These are phyloP conservation scores for Leccinellum luteum DNA, from an alignment of 768 basidiomycete genomes.

Conservation along the genomic window DNA sequence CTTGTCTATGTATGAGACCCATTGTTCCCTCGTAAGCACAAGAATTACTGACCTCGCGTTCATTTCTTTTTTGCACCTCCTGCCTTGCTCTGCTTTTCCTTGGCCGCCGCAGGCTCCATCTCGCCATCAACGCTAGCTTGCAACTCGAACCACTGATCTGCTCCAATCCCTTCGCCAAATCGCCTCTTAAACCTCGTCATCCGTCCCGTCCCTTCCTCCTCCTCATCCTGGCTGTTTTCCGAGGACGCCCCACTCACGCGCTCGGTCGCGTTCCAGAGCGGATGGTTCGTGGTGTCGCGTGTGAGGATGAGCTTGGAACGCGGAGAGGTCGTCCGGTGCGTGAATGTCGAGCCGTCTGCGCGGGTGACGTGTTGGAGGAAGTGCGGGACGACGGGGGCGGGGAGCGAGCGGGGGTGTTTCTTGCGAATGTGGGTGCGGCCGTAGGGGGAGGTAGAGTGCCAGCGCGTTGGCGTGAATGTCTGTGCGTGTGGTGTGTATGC, in stretches of 20 bases:
- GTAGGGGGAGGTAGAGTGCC: conserved; percentile 72
- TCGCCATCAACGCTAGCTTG: conserved; percentile 27
- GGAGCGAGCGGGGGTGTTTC: conserved; percentile 62
- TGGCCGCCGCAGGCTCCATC: conserved; percentile 25
- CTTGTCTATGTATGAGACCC: conserved; percentile 3
- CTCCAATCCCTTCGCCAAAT: conserved; percentile 55
- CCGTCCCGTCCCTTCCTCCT: conserved; percentile 69
- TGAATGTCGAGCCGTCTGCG: conserved; percentile 86
- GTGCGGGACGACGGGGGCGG: conserved; percentile 81
- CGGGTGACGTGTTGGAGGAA: conserved; percentile 84
- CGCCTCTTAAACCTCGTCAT: conserved; percentile 76
- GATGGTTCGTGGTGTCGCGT: conserved; percentile 86
- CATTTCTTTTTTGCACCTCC: conserved; percentile 20
- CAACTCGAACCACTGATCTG: conserved; percentile 29
- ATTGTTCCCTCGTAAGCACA: neutral
- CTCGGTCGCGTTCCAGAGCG: conserved; percentile 75
- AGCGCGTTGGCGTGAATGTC: conserved; percentile 26
- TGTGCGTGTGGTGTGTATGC: conserved; percentile 10
- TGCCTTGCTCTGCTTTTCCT: conserved; percentile 17
- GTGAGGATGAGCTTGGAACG: conserved; percentile 73
- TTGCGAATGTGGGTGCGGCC: conserved; percentile 84
- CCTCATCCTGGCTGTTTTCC: conserved; percentile 52
- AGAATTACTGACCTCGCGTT: conserved; percentile 5
- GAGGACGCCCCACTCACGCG: conserved; percentile 48
- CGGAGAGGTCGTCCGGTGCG: conserved; percentile 87